Evolutionary conservation across 208 protist genomes (phyloP), one percentile per base, ranked within the genome.

Genomic region (Trypanosoma congolense): DNA sequence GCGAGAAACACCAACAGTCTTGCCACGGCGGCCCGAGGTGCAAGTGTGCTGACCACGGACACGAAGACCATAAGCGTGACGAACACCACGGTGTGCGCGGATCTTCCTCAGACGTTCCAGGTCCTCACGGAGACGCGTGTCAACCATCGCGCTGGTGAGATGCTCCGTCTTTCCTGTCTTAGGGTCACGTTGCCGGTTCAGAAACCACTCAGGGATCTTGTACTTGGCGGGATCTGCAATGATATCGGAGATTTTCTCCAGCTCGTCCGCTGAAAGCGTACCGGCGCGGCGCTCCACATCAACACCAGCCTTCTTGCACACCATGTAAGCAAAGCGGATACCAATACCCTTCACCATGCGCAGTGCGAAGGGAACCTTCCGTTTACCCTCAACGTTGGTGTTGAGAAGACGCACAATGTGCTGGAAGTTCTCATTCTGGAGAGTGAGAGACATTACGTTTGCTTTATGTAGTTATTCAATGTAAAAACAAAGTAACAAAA

Each of bases 21-120:
- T 85, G 61, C 98, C 98, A 70, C 87, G 81, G 74, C 98, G 96
- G 63, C 98, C 98, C 52, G 98, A 99, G 41, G 98, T 99, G 95
- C 99, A 99, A 29, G 98, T 99, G 90, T 99, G 98, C 93, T 99
- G 99, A 80, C 99, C 99, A 80, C 99, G 95, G 61, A 99, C 98
- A 65, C 96, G 96, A 51, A 99, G 83, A 61, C 97, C 96, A 77
- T 93, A 99, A 67, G 88, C 85, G 87, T 99, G 99, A 72, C 98
- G 94, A 43, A 99, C 80, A 98, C 98, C 98, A 82, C 98, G 84
- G 80, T 99, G 94, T 44, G 83, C 82, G 51, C 96, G 86, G 65
- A 99, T 99, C 92, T 99, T 99, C 89, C 99, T 98, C 67, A 99
- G 84, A 67, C 97, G 87, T 91, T 99, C 98, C 40, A 99, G 80